phyloP scores from a whole-genome alignment of 2,329 filamentous ascomycete species.

The Stemphylium vesicarium region DNA sequence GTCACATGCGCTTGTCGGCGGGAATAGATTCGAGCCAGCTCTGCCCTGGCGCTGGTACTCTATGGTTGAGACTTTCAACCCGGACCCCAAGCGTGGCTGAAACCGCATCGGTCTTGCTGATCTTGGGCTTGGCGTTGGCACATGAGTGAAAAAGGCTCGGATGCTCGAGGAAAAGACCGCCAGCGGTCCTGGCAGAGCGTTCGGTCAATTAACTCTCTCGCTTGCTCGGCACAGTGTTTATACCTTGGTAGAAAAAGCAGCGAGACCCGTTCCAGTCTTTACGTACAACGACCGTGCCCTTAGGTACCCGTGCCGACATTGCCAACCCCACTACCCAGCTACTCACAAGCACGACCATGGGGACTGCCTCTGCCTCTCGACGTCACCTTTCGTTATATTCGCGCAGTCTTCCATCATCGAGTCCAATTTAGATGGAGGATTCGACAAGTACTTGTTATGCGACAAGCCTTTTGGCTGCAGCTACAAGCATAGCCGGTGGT shows the following conservation, averaged over 20 bases:
- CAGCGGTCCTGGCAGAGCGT: neutral
- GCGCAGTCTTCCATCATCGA: neutral
- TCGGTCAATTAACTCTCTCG: conserved; percentile 1
- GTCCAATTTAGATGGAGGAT: neutral
- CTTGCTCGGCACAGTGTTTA: neutral
- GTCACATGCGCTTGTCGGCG: conserved; percentile 11
- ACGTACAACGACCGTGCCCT: neutral
- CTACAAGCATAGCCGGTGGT: neutral
- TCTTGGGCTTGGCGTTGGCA: conserved; percentile 28
- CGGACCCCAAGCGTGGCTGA: conserved; percentile 34
- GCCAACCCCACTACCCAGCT: neutral
- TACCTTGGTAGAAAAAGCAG: conserved; percentile 5
- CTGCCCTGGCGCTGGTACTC: no score
- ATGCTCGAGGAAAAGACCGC: conserved; percentile 2
- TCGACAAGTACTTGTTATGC: neutral
- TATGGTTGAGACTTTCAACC: conserved; percentile 8
- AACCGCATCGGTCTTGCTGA: conserved; percentile 31
- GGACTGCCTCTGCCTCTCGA: neutral
- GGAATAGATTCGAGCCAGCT: conserved; percentile 10
- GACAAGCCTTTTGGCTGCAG: neutral
- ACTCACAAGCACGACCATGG: neutral
- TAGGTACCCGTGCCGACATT: neutral
- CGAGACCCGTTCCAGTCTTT: neutral
- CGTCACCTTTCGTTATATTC: neutral
- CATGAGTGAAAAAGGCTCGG: conserved; percentile 5